phyloP scores from a whole-genome alignment of 495 filamentous ascomycete genomes.

The Xylaria sp. region DNA sequence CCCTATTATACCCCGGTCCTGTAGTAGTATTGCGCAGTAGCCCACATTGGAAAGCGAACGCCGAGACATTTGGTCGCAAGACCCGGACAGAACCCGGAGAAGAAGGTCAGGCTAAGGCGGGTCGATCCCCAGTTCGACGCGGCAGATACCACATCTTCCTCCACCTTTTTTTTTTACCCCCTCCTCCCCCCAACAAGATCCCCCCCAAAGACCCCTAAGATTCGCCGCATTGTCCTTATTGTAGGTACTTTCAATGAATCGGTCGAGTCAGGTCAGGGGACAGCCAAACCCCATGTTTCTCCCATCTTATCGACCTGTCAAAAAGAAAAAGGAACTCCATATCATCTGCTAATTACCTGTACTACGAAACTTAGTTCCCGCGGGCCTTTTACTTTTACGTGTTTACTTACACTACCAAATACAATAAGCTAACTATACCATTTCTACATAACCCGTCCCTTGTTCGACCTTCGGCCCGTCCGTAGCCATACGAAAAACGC shows the following conservation, averaged over 20 bases:
- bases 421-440: neutral
- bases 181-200: neutral
- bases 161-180: neutral
- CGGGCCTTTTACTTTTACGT: neutral
- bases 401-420: no score
- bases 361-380: neutral
- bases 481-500: neutral
- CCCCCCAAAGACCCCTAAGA: neutral
- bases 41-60: slow-evolving; percentile 6
- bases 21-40: neutral
- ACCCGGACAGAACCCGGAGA: slow-evolving; percentile 12
- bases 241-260: neutral
- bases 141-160: neutral
- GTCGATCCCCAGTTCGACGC: neutral
- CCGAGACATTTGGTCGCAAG: slow-evolving; percentile 23
- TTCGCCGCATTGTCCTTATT: neutral
- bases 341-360: neutral
- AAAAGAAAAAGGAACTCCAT: neutral
- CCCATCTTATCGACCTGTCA: neutral
- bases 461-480: slow-evolving; percentile 1
- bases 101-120: neutral
- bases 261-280: neutral
- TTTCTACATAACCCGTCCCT: neutral
- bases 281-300: no score
- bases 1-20: no score